Conservation (phyloP, 306 rosid species). For the Clitoria ternatea region DNA sequence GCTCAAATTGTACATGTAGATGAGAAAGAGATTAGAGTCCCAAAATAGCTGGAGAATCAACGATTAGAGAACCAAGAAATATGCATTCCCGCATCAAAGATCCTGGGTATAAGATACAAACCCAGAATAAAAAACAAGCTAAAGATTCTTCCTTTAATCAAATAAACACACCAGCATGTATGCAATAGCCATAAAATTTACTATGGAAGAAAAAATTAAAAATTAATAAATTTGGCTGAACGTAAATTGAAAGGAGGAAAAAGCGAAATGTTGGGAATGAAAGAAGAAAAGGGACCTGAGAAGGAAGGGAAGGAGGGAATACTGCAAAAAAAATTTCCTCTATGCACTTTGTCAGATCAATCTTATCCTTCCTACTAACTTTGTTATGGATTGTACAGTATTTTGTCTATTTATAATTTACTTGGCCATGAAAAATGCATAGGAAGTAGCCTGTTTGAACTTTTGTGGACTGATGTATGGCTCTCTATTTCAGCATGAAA, state of each 20-base stretch:
- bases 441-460: background rate
- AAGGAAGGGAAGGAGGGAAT: conserved; percentile 23
- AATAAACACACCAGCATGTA: background rate
- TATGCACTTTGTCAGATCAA: background rate
- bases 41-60: background rate
- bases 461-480: background rate
- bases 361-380: too few relatives aligned
- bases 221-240: background rate
- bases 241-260: background rate
- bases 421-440: background rate
- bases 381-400: too few relatives aligned
- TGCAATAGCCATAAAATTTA: background rate
- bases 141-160: background rate
- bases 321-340: too few relatives aligned
- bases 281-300: conserved; percentile 23
- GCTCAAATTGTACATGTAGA: background rate
- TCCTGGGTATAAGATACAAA: background rate
- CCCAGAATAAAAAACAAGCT: background rate
- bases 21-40: background rate
- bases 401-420: background rate
- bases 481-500: conserved; percentile 19
- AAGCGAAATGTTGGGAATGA: background rate
- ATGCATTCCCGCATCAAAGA: conserved; percentile 18
- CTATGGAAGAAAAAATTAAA: background rate
- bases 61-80: background rate